These are phyloP conservation scores for Juglanconis juglandina DNA, from an alignment of 2,329 filamentous ascomycete species.

Conservation along the genomic window DNA sequence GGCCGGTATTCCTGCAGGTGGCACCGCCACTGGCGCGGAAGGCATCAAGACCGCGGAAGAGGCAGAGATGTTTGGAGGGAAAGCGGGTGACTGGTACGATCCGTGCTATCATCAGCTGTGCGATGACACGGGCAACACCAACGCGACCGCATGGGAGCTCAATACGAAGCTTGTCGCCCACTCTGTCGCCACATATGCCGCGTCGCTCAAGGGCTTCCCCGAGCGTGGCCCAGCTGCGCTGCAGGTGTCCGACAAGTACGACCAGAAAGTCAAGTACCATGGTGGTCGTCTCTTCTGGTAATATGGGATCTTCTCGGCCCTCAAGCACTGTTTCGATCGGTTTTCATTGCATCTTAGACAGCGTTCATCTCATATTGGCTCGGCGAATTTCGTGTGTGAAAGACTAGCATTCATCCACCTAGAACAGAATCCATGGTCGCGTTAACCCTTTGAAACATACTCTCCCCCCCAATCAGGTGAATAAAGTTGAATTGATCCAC, in stretches of 20 bases:
- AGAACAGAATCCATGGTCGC: neutral
- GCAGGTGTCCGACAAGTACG: conserved; percentile 6
- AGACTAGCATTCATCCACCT: neutral
- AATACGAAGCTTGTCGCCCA: conserved; percentile 46
- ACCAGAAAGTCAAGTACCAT: conserved; percentile 17
- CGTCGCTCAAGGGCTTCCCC: conserved; percentile 20
- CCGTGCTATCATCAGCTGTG: conserved; percentile 61
- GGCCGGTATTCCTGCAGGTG: conserved; percentile 69
- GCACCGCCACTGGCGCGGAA: conserved; percentile 75
- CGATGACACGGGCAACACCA: conserved; percentile 56
- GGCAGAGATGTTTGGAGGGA: conserved; percentile 65
- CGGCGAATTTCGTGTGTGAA: neutral
- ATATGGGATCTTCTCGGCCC: neutral
- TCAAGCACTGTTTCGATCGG: neutral
- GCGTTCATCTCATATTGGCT: neutral
- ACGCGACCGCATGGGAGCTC: conserved; percentile 57
- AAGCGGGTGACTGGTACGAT: conserved; percentile 58
- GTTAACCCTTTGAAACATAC: neutral
- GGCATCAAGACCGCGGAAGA: conserved; percentile 70
- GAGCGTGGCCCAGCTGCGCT: conserved; percentile 10
- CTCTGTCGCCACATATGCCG: conserved; percentile 19
- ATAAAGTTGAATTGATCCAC: too few relatives aligned
- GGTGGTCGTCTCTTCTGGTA: conserved; percentile 17
- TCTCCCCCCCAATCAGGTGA: neutral
- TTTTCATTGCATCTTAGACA: neutral